Evolutionary conservation across 1,139 yeast genomes (phyloP).

Genomic region (Sugiyamaella sp.): DNA sequence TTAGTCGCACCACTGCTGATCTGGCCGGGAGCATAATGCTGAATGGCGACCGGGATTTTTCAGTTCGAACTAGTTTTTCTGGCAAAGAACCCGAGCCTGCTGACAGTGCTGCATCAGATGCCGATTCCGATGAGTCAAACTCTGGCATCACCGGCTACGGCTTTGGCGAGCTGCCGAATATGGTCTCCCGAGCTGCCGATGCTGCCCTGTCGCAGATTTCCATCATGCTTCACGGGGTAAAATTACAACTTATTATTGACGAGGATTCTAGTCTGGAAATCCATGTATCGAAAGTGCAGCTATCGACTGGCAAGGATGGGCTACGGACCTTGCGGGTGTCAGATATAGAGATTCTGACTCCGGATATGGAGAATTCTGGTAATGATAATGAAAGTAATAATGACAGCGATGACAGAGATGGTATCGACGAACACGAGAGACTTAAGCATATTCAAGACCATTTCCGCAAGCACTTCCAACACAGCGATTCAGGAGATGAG

Average conservation of each 20-base stretch:
- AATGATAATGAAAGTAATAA: not conserved
- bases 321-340: conserved; percentile 47
- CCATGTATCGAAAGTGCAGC: conserved; percentile 46
- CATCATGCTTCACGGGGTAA: conserved; percentile 51
- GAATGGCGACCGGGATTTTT: not conserved
- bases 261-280: conserved; percentile 49
- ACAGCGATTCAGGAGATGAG: too few species aligned
- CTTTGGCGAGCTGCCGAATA: conserved; percentile 50
- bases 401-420: conserved; percentile 13
- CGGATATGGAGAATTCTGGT: conserved; percentile 5
- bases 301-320: conserved; percentile 53
- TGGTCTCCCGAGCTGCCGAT: conserved; percentile 67
- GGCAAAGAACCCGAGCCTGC: not conserved
- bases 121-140: conserved; percentile 12
- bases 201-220: conserved; percentile 66
- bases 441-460: too few species aligned
- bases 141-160: conserved; percentile 34
- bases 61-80: not conserved
- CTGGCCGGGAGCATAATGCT: conserved; percentile 34
- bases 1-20: conserved; percentile 60
- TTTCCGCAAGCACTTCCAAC: too few species aligned
- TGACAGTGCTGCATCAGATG: not conserved
- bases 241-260: conserved; percentile 56
- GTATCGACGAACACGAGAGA: conserved; percentile 35
- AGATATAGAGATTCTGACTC: conserved; percentile 37